Base-by-base conservation (phyloP, 192 early-diverging fungal genomes). In the Entomortierella parvispora region DNA sequence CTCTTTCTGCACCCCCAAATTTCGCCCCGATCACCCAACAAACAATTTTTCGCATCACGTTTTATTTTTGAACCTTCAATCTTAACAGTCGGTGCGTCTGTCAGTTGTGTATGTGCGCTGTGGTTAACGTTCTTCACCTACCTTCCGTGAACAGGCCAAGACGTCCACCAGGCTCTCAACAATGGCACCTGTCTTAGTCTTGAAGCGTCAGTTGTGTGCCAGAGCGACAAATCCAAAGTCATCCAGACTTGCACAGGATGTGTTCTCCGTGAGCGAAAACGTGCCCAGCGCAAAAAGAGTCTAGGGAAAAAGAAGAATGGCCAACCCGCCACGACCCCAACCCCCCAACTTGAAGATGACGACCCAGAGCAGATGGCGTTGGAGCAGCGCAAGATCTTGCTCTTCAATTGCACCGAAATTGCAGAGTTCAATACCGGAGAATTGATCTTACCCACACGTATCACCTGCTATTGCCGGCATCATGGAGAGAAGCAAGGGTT, bases 391-490 rank as follows among this genome's bases (percentile, higher is more conserved):
- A 90, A 92, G 46, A 93, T 96, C 31, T 67, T 97, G 3, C 87
- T 97, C 17, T 96, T 97, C 78, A 97, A 97, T 79, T 94, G 92
- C 84, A 87, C 82, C 64, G 90, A 92, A 28, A 81, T 95, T 53
- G 86, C 96, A 33, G 95, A 96, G 65, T 96, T 98, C 56, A 89
- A 83, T 79, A 90, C 90, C 49, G 96, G 96, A 57, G 95, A 96
- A 72, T 87, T 89, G 5, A 89, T 94, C 59, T 82, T 98, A 45
- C 96, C 96, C 31, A 94, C 94, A 22, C 86, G 96, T 44, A 95
- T 98, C 59, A 97, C 96, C 7, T 98, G 96, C 84, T 98, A 98
- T 72, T 97, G 96, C 83, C 87, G 96, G 2, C 96, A 98, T 66
- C 96, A 97, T 79, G 86, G 89, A 79, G 96, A 98, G 68, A 97